Base-by-base conservation (phyloP, 2,329 filamentous ascomycete genomes). In the Fusarium sp. region DNA sequence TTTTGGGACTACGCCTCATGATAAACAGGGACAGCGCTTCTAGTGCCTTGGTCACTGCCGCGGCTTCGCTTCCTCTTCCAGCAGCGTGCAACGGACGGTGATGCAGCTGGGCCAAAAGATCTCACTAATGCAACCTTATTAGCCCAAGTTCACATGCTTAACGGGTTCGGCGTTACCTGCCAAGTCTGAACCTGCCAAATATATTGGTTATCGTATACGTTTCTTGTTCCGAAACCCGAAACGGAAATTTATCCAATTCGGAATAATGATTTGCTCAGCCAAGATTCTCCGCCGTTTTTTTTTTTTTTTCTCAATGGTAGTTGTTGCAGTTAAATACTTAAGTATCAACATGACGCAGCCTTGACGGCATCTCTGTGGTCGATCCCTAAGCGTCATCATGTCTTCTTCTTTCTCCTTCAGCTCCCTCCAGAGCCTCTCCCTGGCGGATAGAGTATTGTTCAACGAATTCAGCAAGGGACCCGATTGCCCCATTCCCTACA, bases 401-500 rank as follows among this genome's bases (percentile, higher is more conserved):
- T 52, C 39, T 48, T 67, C 62, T 41, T 52, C 51, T 31, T 58
- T 53, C 41, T 41, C 54, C 37, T 60, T 61, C 41, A 61, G 58
- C 45, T 69, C 60, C 17, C 36, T 66, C 13, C 55, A 66, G 15
- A 62, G 31, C 17, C 65, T 68, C 40, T 66, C 65, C 50, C 54
- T 46, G 55, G 55, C 50, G 49, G 65, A 68, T 43, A 39, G 50
- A 53, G 49, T 61, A 14, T 47, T 68, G n/a, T 69, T 68, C 48
- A 69, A 62, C 29, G 23, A 61, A 8, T 68, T 69, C n/a, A 58
- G 65, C 46, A 69, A 62, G 14, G 65, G 65, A 1, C 47, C 47
- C 1, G 42, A 51, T 6, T 48, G 39, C 6, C 37, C 55, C 6
- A 66, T 68, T 6, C 65, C 65, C 5, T 66, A 66, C 17, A 37